Percentiles rank a stretch among this genome's conserved stretches.
These are phyloP conservation scores for Gossypium raimondii DNA, from an alignment of 345 rosid genomes.

Conservation along the genomic window DNA sequence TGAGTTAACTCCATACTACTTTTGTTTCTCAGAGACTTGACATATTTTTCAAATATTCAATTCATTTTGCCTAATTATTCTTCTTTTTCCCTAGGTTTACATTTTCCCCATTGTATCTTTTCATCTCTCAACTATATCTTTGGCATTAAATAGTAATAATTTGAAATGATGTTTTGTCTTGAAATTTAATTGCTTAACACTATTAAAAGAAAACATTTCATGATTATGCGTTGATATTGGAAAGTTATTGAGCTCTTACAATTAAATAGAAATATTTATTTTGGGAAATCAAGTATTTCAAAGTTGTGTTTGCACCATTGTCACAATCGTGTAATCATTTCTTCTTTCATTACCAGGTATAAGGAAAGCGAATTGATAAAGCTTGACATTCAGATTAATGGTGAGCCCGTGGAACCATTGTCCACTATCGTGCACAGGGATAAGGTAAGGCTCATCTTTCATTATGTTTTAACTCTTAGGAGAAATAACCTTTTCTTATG, in stretches of 20 bases:
- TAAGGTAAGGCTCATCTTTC: constrained; percentile 45
- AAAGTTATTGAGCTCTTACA: background rate
- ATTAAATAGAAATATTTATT: background rate
- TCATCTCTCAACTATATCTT: background rate
- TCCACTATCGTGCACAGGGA: constrained; percentile 92
- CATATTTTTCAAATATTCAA: background rate
- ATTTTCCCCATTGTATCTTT: background rate
- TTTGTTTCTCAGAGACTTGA: background rate
- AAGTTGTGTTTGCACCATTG: background rate
- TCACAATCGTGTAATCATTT: constrained; percentile 10
- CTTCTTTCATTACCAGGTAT: constrained; percentile 50
- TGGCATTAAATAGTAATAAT: background rate
- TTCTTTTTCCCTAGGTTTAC: background rate
- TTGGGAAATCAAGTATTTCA: background rate
- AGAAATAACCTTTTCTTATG: background rate
- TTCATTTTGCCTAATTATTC: background rate
- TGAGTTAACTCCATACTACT: background rate
- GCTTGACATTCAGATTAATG: constrained; percentile 88
- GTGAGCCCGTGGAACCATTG: constrained; percentile 81
- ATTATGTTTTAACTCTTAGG: background rate
- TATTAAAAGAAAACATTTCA: background rate
- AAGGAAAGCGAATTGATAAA: constrained; percentile 74
- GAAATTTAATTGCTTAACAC: background rate
- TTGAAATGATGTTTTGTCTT: background rate
- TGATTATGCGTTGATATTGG: background rate